Evolutionary conservation across 2,329 filamentous ascomycete species (phyloP), one percentile per base, ranked within the genome.

Genomic region (Fusarium zealandicum): DNA sequence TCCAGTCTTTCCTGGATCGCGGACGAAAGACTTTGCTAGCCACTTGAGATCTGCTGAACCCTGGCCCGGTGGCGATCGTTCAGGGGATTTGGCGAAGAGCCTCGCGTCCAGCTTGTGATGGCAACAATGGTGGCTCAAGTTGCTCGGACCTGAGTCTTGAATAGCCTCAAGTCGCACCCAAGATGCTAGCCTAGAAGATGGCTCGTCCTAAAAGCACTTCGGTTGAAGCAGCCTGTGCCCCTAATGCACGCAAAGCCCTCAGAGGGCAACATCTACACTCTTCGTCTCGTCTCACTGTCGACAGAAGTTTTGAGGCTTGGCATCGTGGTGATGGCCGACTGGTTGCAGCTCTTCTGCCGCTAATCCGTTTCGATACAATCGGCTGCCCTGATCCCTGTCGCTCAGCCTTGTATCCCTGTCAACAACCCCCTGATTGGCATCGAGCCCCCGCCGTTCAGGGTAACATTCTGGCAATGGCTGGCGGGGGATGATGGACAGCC

Each of bases 371-470:
- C 37, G 28, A 65, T 46, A 55, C 41, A 32, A 61, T 65, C 54
- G 61, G 40, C 52, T 61, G 51, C 49, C 12, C 46, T 38, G 28
- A 54, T 54, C 64, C 62, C 56, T 63, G 61, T 49, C 32, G 9
- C 33, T 40, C 48, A 63, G 38, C 45, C 56, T 52, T 63, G 49
- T 30, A 62, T 52, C 65, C 64, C 55, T 63, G 63, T 57, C 13
- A 8, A 18, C 20, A 39, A 43, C 25, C 65, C 63, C 63, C 65
- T 68, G 63, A 65, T 64, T 62, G 55, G 61, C 55, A 68, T 66
- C 48, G 9, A n/a, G 37, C 48, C 58, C 45, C 63, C 59, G 54
- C 64, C 42, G 44, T 42, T 48, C 54, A 57, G 49, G 53, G 54
- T 44, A 35, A 39, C 43, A 43, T 37, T 50, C 42, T 55, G 40